Evolutionary conservation across 129 eudicot genomes (phyloP), one percentile per base, ranked within the genome.

Genomic region (Logfia minima): DNA sequence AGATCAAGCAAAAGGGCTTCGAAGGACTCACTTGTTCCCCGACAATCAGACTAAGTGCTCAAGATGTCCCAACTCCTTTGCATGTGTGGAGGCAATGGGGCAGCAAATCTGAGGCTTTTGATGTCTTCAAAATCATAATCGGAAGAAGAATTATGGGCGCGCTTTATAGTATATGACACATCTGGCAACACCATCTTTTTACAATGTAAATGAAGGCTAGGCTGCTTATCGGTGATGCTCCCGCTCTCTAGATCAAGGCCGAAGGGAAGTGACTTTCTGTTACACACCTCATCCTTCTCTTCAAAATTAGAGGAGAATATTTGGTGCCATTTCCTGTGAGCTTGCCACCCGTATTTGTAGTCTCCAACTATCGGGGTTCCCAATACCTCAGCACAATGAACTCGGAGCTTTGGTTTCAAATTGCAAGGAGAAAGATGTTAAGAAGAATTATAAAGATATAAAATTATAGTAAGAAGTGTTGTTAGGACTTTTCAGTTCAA

Each of bases 291-390:
- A 4, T 6, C 29, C 8, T 71, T 61, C 52, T 62, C 68, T 71
- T 81, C 79, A 48, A 65, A 37, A 84, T 77, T 37, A 28, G 84
- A 79, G 48, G 75, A 75, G 22, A 78, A 41, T 2, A 74, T 18
- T 17, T 81, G 88, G 79, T 84, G 76, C 87, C 85, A 72, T 72
- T 86, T 86, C 84, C 79, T 88, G 87, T 94, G 99, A 75, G 99
- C 97, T 84, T 85, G 99, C 96, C 97, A 85, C 29, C 99, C 99
- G 43, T 94, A 94, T 81, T 94, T 94, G 86, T 84, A 94, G 87
- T 94, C 99, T 81, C 99, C 99, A 7, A 94, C 97, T 74, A 94
- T 94, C 21, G 99, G 99, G 37, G 99, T 94, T 72, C 96, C 92
- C 87, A 94, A 75, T n/a, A 94, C 97, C 86, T 94, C 97, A 0